These are phyloP conservation scores for Hericium rajendrae DNA, from an alignment of 768 basidiomycete species.

Conservation along the genomic window DNA sequence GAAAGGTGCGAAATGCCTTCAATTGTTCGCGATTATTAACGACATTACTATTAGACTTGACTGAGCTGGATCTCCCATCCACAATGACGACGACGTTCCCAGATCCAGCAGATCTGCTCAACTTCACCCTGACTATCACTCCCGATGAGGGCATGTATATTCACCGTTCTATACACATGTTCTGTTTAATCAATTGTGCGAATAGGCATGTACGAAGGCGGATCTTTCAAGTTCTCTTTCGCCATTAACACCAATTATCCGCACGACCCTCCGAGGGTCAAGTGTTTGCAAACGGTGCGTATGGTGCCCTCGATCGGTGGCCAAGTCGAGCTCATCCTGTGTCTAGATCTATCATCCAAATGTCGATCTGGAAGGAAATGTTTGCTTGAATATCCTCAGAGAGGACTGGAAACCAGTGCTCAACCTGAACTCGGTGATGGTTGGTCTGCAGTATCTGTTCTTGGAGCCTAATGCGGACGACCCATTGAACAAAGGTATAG, in stretches of 20 bases:
- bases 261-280: constrained; percentile 98
- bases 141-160: constrained; percentile 79
- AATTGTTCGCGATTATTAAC: not conserved
- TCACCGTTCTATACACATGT: not conserved
- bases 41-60: constrained; percentile 54
- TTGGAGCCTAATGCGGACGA: constrained; percentile 98
- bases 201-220: constrained; percentile 96
- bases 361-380: constrained; percentile 95
- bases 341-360: constrained; percentile 96
- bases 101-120: constrained; percentile 88
- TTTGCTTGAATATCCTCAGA: constrained; percentile 94
- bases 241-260: constrained; percentile 97
- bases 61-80: constrained; percentile 89
- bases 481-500: constrained; percentile 91
- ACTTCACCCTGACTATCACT: constrained; percentile 90
- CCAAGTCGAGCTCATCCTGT: not conserved
- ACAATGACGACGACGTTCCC: constrained; percentile 96
- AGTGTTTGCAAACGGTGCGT: constrained; percentile 86
- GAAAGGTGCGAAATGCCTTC: constrained; percentile 57
- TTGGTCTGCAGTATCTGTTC: constrained; percentile 96
- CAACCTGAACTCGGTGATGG: constrained; percentile 96
- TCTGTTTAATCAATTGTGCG: not conserved
- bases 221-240: constrained; percentile 89
- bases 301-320: not conserved
- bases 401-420: constrained; percentile 99